phyloP scores from a whole-genome alignment of 352 stramenopile species.

The Phytophthora niederhauseri region DNA sequence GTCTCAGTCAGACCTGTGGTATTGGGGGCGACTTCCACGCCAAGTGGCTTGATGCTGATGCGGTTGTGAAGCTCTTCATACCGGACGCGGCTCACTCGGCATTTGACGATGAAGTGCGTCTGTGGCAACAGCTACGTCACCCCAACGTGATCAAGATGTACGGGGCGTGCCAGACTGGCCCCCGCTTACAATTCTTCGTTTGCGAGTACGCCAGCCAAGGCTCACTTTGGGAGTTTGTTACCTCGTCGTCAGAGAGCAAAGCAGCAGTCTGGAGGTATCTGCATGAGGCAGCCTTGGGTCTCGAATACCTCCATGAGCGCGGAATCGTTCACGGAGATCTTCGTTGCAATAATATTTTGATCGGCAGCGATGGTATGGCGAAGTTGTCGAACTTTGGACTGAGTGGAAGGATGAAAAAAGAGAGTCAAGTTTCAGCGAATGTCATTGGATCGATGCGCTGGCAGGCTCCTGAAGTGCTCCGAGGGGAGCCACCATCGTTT shows the following conservation, averaged over 20 bases:
- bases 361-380: slow-evolving; percentile 20
- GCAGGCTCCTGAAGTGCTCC: slow-evolving; percentile 18
- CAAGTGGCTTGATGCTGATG: slow-evolving; percentile 22
- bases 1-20: not conserved
- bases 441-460: slow-evolving; percentile 8
- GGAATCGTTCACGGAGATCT: slow-evolving; percentile 30
- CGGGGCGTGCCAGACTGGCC: not conserved
- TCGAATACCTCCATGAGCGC: slow-evolving; percentile 15
- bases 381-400: slow-evolving; percentile 38
- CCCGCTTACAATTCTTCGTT: slow-evolving; percentile 12
- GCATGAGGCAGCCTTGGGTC: slow-evolving; percentile 9
- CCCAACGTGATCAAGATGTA: slow-evolving; percentile 7
- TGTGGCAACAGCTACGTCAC: slow-evolving; percentile 7
- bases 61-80: slow-evolving; percentile 18
- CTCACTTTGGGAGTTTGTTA: slow-evolving; percentile 3
- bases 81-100: not conserved
- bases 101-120: slow-evolving; percentile 20
- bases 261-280: slow-evolving; percentile 6
- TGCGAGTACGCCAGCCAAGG: slow-evolving; percentile 13
- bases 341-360: slow-evolving; percentile 38
- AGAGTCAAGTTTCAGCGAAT: not conserved
- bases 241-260: not conserved
- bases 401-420: not conserved
- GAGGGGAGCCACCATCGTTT: not conserved
- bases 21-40: slow-evolving; percentile 8